Base-by-base conservation (phyloP, 2,329 filamentous ascomycete species). In the Onygena corvina region DNA sequence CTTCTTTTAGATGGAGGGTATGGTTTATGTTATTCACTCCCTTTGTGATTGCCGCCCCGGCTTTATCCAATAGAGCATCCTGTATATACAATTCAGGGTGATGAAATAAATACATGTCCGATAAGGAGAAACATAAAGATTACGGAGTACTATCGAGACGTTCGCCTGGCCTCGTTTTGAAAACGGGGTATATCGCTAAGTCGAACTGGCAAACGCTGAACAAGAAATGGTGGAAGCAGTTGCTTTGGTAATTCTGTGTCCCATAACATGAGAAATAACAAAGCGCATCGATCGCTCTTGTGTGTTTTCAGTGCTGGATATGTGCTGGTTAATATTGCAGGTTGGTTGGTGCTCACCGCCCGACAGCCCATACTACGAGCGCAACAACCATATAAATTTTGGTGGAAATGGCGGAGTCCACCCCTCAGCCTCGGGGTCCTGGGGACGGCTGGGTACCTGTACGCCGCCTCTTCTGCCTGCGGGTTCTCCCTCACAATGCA, bases 381-480 rank as follows among this genome's bases (percentile, higher is more conserved):
- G 27, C 38, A 3, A 21, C 2, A 23, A 14, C 12, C 21, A 42
- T 29, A 42, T 42, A 42, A 42, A 42, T 25, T 25, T 7, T 42
- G 38, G n/a, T 42, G n/a, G 38, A 42, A 42, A 42, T 27, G 38
- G 38, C 38, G 38, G 38, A 11, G 12, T 42, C 3, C 21, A 12
- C 12, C 23, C 11, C 21, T 14, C 21, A 8, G 38, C 21, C 4
- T 21, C 38, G 16, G 16, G 12, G 38, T 42, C 9, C 38, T 8
- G 27, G 21, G 25, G 9, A 42, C 38, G 38, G 38, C 21, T 42
- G 25, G 8, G 38, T 42, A 21, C 38, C 9, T 42, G 38, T 25
- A 42, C 38, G 38, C 38, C 38, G 38, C 38, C 38, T 42, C 11
- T 42, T 42, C 27, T 14, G 21, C 38, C 38, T 27, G 21, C 12